These are phyloP conservation scores for Inga oerstediana DNA, from an alignment of 306 rosid species.

Conservation along the genomic window DNA sequence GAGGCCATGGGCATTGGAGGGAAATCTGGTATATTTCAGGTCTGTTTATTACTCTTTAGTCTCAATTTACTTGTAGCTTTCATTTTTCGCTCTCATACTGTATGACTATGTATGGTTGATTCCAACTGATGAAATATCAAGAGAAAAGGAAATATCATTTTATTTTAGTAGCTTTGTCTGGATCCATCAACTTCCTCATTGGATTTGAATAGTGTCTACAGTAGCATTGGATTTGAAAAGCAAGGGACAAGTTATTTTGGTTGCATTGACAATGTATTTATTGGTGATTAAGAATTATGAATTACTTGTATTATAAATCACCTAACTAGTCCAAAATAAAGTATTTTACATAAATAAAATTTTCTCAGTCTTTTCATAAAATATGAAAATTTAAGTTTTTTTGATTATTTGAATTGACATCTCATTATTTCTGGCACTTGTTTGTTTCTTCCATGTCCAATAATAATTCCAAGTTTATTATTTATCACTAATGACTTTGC, in stretches of 20 bases:
- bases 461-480: slow-evolving; percentile 19
- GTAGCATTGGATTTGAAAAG: slow-evolving; percentile 13
- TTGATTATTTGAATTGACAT: slow-evolving; percentile 22
- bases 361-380: slow-evolving; percentile 7
- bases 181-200: background rate
- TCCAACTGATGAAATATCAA: background rate
- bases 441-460: slow-evolving; percentile 20
- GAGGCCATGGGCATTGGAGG: slow-evolving; percentile 99
- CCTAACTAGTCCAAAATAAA: background rate
- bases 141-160: background rate
- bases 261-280: background rate
- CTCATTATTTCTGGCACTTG: slow-evolving; percentile 19
- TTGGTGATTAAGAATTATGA: slow-evolving; percentile 22
- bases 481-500: slow-evolving; percentile 30
- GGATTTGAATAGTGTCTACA: slow-evolving; percentile 8
- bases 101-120: slow-evolving; percentile 14
- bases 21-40: slow-evolving; percentile 94
- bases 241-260: background rate
- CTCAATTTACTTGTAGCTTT: slow-evolving; percentile 16
- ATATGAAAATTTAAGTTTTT: slow-evolving; percentile 1
- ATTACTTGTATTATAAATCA: background rate
- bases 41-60: slow-evolving; percentile 40
- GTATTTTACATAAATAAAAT: slow-evolving; percentile 15
- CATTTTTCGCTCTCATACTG: slow-evolving; percentile 11
- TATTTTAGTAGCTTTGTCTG: background rate